These are phyloP conservation scores for Eucalyptus camaldulensis DNA, from an alignment of 345 rosid species.

Conservation along the genomic window DNA sequence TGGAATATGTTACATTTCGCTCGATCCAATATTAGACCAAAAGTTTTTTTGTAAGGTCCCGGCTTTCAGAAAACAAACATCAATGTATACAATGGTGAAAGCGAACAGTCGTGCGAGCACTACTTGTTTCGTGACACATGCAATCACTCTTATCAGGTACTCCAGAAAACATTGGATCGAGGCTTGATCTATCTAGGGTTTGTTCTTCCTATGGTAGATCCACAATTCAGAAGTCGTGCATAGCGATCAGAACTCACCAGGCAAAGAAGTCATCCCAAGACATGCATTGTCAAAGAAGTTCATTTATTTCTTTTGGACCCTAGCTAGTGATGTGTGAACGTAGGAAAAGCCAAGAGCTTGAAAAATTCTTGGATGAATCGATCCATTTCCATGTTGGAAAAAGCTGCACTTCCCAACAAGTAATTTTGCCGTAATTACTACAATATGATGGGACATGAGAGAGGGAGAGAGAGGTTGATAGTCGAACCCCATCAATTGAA, in stretches of 20 bases:
- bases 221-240: not conserved
- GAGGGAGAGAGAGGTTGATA: not conserved
- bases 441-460: not conserved
- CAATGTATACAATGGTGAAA: not conserved
- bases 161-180: not conserved
- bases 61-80: not conserved
- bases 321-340: not conserved
- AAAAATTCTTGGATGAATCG: not conserved
- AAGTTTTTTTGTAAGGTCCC: not conserved
- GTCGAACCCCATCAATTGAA: not conserved
- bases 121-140: not conserved
- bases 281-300: not conserved
- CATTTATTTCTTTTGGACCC: not conserved
- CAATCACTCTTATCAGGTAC: not conserved
- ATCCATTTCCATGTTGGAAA: not conserved
- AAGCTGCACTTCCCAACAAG: not conserved
- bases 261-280: not conserved
- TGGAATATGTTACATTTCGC: not conserved
- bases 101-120: not conserved
- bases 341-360: not conserved
- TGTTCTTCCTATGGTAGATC: not conserved
- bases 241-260: not conserved
- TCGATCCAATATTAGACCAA: not conserved
- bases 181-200: not conserved
- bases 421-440: not conserved